phyloP scores from a whole-genome alignment of 2,329 filamentous ascomycete genomes.

The Microdochium trichocladiopsis region DNA sequence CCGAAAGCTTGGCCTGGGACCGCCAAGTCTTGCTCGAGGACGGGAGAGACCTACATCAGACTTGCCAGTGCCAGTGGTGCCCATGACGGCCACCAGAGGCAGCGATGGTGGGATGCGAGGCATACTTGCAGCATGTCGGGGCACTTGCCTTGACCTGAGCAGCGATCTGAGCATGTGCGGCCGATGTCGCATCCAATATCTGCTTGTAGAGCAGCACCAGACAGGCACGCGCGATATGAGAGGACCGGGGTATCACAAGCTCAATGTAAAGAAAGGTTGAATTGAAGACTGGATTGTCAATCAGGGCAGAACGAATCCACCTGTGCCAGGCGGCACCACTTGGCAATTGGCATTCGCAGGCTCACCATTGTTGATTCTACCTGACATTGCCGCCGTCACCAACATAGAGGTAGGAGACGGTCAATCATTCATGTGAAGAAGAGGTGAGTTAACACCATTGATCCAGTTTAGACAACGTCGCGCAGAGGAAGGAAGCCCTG shows the following conservation, averaged over 20 bases:
- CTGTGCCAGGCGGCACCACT: background rate
- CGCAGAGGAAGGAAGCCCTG: too few species aligned
- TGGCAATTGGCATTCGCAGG: background rate
- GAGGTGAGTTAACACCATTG: too few species aligned
- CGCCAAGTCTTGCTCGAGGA: slow-evolving; percentile 3
- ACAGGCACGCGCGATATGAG: too few species aligned
- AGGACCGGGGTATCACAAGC: too few species aligned
- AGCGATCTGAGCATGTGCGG: background rate
- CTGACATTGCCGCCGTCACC: too few species aligned
- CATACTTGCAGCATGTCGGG: slow-evolving; percentile 27
- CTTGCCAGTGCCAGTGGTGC: slow-evolving; percentile 80
- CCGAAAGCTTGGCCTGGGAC: background rate
- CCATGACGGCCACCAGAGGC: slow-evolving; percentile 75
- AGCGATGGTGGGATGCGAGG: slow-evolving; percentile 30
- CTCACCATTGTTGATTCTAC: background rate
- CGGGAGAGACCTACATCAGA: slow-evolving; percentile 28
- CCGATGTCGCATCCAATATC: background rate
- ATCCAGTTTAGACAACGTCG: too few species aligned
- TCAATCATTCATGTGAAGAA: too few species aligned
- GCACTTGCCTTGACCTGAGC: slow-evolving; percentile 1
- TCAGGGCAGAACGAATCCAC: background rate
- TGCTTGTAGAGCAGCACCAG: too few species aligned
- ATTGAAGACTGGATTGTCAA: too few species aligned
- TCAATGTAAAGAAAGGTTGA: too few species aligned
- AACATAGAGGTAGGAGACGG: too few species aligned